phyloP scores from a whole-genome alignment of 371 early-diverging fungal genomes.

The Mucor indicus region DNA sequence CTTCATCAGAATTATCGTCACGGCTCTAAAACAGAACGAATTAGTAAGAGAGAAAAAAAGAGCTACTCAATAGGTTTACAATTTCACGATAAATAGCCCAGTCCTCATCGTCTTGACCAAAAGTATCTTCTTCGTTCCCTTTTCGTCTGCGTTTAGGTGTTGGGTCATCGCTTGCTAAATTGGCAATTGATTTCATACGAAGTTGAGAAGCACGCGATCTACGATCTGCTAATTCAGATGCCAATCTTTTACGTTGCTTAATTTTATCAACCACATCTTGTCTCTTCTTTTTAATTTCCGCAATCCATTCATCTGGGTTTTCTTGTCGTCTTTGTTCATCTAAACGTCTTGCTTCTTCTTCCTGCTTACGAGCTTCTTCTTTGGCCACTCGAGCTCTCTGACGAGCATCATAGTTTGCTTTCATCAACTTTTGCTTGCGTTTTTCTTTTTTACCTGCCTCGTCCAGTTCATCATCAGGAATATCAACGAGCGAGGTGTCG shows the following conservation, averaged over 20 bases:
- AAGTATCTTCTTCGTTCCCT: constrained; percentile 79
- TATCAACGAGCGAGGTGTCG: constrained; percentile 67
- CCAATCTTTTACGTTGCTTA: constrained; percentile 59
- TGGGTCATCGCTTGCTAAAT: constrained; percentile 66
- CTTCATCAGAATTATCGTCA: constrained; percentile 84
- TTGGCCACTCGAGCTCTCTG: constrained; percentile 75
- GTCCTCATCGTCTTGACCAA: constrained; percentile 91
- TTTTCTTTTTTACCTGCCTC: constrained; percentile 82
- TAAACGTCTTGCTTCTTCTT: constrained; percentile 62
- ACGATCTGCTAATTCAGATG: constrained; percentile 79
- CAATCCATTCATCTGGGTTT: constrained; percentile 75
- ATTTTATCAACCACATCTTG: constrained; percentile 62
- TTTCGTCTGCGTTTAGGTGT: constrained; percentile 53
- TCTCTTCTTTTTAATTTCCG: constrained; percentile 62
- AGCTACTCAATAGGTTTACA: constrained; percentile 35
- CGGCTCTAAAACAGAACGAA: constrained; percentile 54
- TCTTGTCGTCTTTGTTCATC: constrained; percentile 72
- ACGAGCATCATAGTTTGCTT: constrained; percentile 81
- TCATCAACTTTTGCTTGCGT: constrained; percentile 77
- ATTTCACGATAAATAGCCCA: constrained; percentile 92
- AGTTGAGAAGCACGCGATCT: constrained; percentile 82
- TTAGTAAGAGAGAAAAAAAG: neutral
- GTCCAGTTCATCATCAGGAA: constrained; percentile 79
- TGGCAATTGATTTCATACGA: constrained; percentile 84
- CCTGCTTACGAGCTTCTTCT: constrained; percentile 65